These are phyloP conservation scores for Haplosporangium gracile DNA, from an alignment of 192 early-diverging fungal genomes.

Conservation along the genomic window DNA sequence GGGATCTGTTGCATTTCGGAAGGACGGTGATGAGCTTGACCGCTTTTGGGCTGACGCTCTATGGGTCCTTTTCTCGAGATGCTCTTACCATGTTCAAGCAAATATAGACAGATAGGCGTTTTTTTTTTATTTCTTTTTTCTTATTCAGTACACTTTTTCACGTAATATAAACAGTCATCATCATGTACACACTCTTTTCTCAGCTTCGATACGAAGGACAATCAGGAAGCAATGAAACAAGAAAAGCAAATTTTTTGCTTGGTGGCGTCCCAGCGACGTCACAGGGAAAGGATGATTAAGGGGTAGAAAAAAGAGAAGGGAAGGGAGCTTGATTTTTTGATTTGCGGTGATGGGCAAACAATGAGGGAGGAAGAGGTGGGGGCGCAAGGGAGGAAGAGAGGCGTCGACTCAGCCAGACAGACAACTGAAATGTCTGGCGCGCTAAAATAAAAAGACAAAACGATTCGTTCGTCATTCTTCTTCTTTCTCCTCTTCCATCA, in stretches of 20 bases:
- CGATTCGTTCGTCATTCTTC: neutral
- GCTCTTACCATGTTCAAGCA: constrained; percentile 8
- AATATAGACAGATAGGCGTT: neutral
- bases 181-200: too few species aligned
- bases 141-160: neutral
- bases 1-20: constrained; percentile 41
- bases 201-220: neutral
- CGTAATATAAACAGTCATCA: neutral
- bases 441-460: neutral
- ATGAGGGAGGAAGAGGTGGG: neutral
- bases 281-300: too few species aligned
- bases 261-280: neutral
- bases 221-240: neutral
- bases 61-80: constrained; percentile 6
- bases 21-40: constrained; percentile 9
- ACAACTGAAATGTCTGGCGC: neutral
- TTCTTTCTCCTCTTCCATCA: neutral
- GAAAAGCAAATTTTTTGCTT: neutral
- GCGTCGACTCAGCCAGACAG: neutral
- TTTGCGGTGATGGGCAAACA: neutral
- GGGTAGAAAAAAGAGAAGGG: neutral
- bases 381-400: neutral
- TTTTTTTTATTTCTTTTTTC: neutral
- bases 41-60: constrained; percentile 25
- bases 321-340: neutral